Evolutionary conservation across 1,139 yeast genomes (phyloP).

Genomic region (Candida sp.): DNA sequence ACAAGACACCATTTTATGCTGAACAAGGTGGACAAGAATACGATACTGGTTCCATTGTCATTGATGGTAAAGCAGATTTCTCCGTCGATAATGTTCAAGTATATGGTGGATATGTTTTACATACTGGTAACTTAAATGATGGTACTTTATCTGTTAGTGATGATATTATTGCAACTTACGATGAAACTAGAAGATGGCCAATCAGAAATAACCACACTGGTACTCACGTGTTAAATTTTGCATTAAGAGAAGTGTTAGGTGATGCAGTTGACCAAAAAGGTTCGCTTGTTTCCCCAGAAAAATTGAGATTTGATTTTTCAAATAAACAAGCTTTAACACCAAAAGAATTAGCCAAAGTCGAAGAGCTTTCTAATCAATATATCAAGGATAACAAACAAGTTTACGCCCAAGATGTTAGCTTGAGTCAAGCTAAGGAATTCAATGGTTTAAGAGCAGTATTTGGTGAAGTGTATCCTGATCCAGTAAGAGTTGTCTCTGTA

Average conservation of each 20-base stretch:
- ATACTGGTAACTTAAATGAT: constrained; percentile 82
- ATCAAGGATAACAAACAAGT: constrained; percentile 72
- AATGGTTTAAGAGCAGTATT: constrained; percentile 94
- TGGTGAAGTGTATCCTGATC: constrained; percentile 99
- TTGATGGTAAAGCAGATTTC: constrained; percentile 86
- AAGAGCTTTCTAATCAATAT: constrained; percentile 66
- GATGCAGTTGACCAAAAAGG: constrained; percentile 94
- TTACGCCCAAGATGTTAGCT: constrained; percentile 77
- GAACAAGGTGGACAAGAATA: constrained; percentile 99
- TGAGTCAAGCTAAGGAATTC: constrained; percentile 69
- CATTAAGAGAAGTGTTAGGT: constrained; percentile 82
- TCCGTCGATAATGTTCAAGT: constrained; percentile 87
- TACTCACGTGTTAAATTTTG: constrained; percentile 91
- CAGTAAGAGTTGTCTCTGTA: constrained; percentile 95
- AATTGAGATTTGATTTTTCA: constrained; percentile 92
- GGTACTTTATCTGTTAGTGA: constrained; percentile 70
- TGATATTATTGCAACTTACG: constrained; percentile 79
- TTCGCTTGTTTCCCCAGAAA: constrained; percentile 93
- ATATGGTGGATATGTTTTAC: constrained; percentile 93
- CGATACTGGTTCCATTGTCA: constrained; percentile 89
- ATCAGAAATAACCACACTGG: constrained; percentile 98
- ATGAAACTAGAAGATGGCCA: constrained; percentile 95
- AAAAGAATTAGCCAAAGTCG: constrained; percentile 72
- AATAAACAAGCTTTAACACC: constrained; percentile 79
- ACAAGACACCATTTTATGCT: constrained; percentile 93